Conservation (phyloP, 305 asterid genomes). For the Ilex paraguariensis region DNA sequence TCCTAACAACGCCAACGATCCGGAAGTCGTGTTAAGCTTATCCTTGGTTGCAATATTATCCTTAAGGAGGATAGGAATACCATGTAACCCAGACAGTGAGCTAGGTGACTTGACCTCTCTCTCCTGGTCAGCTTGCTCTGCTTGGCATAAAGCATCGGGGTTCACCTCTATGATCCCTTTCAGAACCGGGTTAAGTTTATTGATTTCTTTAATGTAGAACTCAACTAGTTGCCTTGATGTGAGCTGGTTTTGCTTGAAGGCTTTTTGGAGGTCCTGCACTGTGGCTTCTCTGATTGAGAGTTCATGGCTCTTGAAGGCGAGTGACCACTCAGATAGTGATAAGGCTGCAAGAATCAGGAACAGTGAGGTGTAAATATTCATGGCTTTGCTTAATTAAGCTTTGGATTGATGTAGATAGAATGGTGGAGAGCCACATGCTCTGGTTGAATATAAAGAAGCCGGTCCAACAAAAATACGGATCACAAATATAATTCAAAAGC, state of each 20-base stretch:
- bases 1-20: conserved; percentile 36
- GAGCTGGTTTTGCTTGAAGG: conserved; percentile 27
- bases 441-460: too few species aligned
- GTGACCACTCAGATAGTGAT: too few species aligned
- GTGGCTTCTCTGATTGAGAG: conserved; percentile 37
- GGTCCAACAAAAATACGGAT: too few species aligned
- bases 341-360: too few species aligned
- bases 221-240: conserved; percentile 34
- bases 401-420: too few species aligned
- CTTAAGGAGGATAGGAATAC: conserved; percentile 37
- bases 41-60: conserved; percentile 44
- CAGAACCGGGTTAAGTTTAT: conserved; percentile 29
- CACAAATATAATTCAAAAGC: too few species aligned
- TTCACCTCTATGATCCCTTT: conserved; percentile 43
- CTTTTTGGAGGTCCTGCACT: conserved; percentile 27
- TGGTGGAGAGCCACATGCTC: too few species aligned
- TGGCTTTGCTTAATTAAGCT: too few species aligned
- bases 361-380: too few species aligned
- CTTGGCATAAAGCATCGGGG: conserved; percentile 36
- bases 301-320: too few species aligned
- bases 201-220: conserved; percentile 32
- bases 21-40: conserved; percentile 43
- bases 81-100: conserved; percentile 21
- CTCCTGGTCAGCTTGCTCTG: conserved; percentile 32
- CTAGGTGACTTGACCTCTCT: conserved; percentile 10